A percentile compares a stretch with the other conserved stretches of the same genome.
Conservation (phyloP, 345 rosid species). For the Salix arbutifolia region DNA sequence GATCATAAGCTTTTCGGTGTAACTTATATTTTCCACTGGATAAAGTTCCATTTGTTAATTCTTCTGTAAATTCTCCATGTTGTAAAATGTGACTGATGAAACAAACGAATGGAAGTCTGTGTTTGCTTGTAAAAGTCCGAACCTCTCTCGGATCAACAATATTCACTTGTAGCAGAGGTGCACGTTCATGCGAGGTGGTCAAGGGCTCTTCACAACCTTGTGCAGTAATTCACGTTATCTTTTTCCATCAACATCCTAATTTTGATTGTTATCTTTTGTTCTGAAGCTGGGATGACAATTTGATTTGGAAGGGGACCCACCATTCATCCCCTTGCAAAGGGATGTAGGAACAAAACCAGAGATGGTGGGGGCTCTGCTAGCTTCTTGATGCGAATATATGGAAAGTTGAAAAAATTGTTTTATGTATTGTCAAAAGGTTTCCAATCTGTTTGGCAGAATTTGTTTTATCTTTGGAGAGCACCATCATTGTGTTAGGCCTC, state of each 20-base stretch:
- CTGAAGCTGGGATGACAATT: background rate
- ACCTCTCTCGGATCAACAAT: background rate
- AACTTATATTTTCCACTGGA: conserved; percentile 21
- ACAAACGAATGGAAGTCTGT: conserved; percentile 9
- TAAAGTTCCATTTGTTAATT: conserved; percentile 34
- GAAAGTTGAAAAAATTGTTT: background rate
- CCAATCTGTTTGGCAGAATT: conserved; percentile 27
- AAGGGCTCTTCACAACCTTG: background rate
- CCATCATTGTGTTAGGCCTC: conserved; percentile 34
- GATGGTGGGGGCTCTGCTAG: conserved; percentile 13
- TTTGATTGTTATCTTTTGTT: background rate
- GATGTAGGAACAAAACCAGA: conserved; percentile 13
- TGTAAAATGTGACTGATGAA: conserved; percentile 31
- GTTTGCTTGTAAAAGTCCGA: background rate
- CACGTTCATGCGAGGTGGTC: background rate
- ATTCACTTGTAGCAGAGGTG: background rate
- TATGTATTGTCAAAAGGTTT: conserved; percentile 18
- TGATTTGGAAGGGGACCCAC: background rate
- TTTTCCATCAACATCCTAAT: background rate
- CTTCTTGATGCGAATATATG: conserved; percentile 5
- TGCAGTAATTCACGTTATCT: background rate
- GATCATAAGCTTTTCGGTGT: conserved; percentile 22
- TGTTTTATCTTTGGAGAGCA: conserved; percentile 30
- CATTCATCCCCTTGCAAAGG: conserved; percentile 1
- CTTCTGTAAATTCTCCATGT: conserved; percentile 49